phyloP scores from a whole-genome alignment of 352 stramenopile species.

The Pythium coloratum region DNA sequence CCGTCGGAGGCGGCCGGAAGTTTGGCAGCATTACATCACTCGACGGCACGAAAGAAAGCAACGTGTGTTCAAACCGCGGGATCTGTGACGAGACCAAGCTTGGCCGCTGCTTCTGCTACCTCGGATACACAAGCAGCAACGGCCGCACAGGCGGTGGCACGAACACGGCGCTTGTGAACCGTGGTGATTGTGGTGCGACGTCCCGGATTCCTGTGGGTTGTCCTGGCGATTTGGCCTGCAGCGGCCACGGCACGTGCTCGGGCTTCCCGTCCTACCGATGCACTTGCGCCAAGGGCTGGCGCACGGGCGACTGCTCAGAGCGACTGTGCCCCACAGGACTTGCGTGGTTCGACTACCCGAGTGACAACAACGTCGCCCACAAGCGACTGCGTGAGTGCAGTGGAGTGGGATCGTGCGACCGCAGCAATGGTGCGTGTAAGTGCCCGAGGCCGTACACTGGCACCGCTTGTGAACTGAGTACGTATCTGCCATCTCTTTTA shows the following conservation, averaged over 20 bases:
- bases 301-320: constrained; percentile 74
- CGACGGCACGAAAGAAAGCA: constrained; percentile 66
- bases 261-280: constrained; percentile 54
- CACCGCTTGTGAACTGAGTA: constrained; percentile 69
- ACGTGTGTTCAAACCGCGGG: constrained; percentile 66
- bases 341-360: constrained; percentile 74
- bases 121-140: constrained; percentile 69
- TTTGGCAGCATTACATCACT: constrained; percentile 40
- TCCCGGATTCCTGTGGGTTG: constrained; percentile 61
- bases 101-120: constrained; percentile 60
- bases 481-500: constrained; percentile 12
- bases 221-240: constrained; percentile 70
- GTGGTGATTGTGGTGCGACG: constrained; percentile 61
- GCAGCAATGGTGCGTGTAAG: constrained; percentile 64
- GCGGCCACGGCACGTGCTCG: constrained; percentile 77
- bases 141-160: constrained; percentile 51
- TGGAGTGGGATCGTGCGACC: constrained; percentile 61
- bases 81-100: constrained; percentile 57
- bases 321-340: constrained; percentile 49
- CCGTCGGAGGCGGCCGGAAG: constrained; percentile 24
- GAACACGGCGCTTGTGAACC: constrained; percentile 42
- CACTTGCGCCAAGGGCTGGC: constrained; percentile 72
- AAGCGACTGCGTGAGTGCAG: constrained; percentile 59
- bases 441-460: constrained; percentile 72
- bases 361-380: constrained; percentile 52